Conservation (phyloP, 106 monocot genomes). For the Cymbidium sinense region DNA sequence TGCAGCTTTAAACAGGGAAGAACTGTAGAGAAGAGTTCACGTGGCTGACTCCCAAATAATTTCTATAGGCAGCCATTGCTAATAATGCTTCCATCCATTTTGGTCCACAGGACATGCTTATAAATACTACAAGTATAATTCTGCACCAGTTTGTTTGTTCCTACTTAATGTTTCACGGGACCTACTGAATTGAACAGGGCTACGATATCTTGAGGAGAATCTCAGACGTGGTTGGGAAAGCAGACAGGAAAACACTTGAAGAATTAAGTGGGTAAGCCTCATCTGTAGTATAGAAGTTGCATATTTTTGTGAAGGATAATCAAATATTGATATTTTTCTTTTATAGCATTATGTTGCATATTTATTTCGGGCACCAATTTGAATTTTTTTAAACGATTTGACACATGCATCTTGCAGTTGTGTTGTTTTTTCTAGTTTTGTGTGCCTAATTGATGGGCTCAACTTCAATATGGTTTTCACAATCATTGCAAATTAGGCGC, state of each 20-base stretch:
- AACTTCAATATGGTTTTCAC: not conserved
- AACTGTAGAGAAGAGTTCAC: not conserved
- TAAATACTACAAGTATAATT: not conserved
- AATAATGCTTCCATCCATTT: not conserved
- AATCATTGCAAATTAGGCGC: not conserved
- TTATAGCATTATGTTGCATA: not conserved
- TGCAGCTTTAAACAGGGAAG: not conserved
- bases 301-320: not conserved
- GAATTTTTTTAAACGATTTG: not conserved
- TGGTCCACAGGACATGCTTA: not conserved
- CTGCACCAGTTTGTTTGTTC: not conserved
- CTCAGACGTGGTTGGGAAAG: slow-evolving; percentile 52
- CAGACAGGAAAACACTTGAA: slow-evolving; percentile 62
- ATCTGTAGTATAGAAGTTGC: not conserved
- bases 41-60: not conserved
- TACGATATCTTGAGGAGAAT: slow-evolving; percentile 86
- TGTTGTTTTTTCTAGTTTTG: not conserved
- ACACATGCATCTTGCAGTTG: not conserved
- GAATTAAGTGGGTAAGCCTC: slow-evolving; percentile 74
- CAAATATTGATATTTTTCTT: not conserved
- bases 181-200: slow-evolving; percentile 37
- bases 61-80: not conserved
- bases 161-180: not conserved
- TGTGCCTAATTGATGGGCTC: not conserved
- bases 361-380: not conserved